Conservation (phyloP, 2,329 filamentous ascomycete species). For the Penicillium sp. region DNA sequence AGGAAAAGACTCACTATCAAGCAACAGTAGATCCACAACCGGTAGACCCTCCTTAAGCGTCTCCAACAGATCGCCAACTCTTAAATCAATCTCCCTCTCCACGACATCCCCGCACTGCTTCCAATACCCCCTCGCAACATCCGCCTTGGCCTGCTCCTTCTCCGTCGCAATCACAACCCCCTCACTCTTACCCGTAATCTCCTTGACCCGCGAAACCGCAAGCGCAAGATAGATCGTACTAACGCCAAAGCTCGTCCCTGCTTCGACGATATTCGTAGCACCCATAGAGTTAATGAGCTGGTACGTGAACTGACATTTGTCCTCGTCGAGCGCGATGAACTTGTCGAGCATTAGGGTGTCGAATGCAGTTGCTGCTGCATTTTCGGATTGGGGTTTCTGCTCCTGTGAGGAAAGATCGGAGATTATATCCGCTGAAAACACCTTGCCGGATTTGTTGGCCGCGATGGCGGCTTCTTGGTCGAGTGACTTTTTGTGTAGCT, state of each 20-base stretch:
- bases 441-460: constrained; percentile 21
- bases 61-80: constrained; percentile 62
- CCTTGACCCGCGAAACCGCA: constrained; percentile 57
- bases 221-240: constrained; percentile 67
- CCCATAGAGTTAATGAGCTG: constrained; percentile 56
- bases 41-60: constrained; percentile 57
- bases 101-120: constrained; percentile 55
- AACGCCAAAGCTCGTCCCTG: constrained; percentile 66
- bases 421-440: constrained; percentile 20
- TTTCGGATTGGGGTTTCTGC: constrained; percentile 1
- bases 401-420: constrained; percentile 22
- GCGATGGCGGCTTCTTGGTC: constrained; percentile 30
- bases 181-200: constrained; percentile 27
- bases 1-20: constrained; percentile 62
- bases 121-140: constrained; percentile 59
- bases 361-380: constrained; percentile 22
- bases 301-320: constrained; percentile 64
- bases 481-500: constrained; percentile 27
- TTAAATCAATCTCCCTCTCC: constrained; percentile 58
- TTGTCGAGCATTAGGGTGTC: constrained; percentile 50
- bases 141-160: constrained; percentile 61
- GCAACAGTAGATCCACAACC: constrained; percentile 63
- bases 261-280: constrained; percentile 61
- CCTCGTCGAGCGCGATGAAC: constrained; percentile 64
- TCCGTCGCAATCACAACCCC: constrained; percentile 65